Percentiles rank a stretch among this genome's conserved stretches.
These are phyloP conservation scores for Phytophthora litchii DNA, from an alignment of 352 stramenopile species.

Conservation along the genomic window DNA sequence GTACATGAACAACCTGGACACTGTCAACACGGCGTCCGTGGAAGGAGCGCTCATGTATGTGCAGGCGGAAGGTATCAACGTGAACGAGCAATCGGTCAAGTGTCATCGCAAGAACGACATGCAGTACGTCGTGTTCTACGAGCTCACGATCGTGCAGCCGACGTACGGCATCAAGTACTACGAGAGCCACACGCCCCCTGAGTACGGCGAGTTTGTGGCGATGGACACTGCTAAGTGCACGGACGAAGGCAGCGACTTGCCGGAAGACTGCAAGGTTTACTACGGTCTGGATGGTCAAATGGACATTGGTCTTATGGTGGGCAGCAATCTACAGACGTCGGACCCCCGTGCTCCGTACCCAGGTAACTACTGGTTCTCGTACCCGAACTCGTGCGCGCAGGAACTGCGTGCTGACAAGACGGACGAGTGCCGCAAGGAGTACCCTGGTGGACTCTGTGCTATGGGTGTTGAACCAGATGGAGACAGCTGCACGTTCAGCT, in stretches of 20 bases:
- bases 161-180: slow-evolving; percentile 56
- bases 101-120: slow-evolving; percentile 70
- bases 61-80: slow-evolving; percentile 68
- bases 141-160: slow-evolving; percentile 54
- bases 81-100: slow-evolving; percentile 42
- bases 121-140: slow-evolving; percentile 70
- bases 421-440: slow-evolving; percentile 38
- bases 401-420: slow-evolving; percentile 54
- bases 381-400: slow-evolving; percentile 68
- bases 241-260: slow-evolving; percentile 38
- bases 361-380: slow-evolving; percentile 85
- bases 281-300: slow-evolving; percentile 42
- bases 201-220: slow-evolving; percentile 57
- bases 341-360: slow-evolving; percentile 69
- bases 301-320: slow-evolving; percentile 56
- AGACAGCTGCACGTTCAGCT: slow-evolving; percentile 67
- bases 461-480: slow-evolving; percentile 52
- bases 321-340: slow-evolving; percentile 44
- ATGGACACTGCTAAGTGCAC: slow-evolving; percentile 71
- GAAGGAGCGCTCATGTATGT: slow-evolving; percentile 70
- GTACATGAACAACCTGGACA: slow-evolving; percentile 56
- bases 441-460: slow-evolving; percentile 51
- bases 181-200: slow-evolving; percentile 38
- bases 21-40: slow-evolving; percentile 60
- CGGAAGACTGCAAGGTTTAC: slow-evolving; percentile 56